Percentiles rank a stretch among this genome's conserved stretches.
Conservation (phyloP, 805 yeast genomes). For the Teunomyces cretensis region DNA sequence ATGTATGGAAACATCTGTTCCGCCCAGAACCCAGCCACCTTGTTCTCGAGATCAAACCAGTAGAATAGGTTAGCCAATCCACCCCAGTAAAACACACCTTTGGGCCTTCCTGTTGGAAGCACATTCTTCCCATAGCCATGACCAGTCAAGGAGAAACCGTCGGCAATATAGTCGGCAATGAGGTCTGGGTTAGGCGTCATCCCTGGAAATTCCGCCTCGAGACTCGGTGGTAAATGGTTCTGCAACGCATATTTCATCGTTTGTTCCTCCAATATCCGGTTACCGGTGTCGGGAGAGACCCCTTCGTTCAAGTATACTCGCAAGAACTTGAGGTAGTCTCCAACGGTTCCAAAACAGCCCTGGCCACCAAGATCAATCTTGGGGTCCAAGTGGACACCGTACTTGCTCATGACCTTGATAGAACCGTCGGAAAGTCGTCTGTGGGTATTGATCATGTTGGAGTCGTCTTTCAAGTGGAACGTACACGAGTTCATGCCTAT, state of each 20-base stretch:
- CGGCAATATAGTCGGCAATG: conserved; percentile 8
- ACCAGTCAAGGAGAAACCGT: conserved; percentile 38
- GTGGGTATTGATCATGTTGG: conserved; percentile 1
- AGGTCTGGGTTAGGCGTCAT: conserved; percentile 8
- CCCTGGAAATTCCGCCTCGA: conserved; percentile 19
- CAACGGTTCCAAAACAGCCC: conserved; percentile 38
- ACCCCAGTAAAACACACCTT: conserved; percentile 37
- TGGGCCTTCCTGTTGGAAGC: conserved; percentile 35
- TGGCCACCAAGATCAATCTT: conserved; percentile 44
- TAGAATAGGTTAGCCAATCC: conserved; percentile 40
- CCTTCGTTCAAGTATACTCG: conserved; percentile 43
- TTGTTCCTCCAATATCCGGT: conserved; percentile 18
- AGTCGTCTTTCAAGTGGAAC: conserved; percentile 5
- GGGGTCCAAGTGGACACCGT: conserved; percentile 11
- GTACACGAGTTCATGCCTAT: conserved; percentile 30
- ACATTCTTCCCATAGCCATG: conserved; percentile 26
- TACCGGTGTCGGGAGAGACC: conserved; percentile 36
- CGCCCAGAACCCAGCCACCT: conserved; percentile 40
- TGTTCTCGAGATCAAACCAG: conserved; percentile 41
- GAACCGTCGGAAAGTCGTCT: not conserved
- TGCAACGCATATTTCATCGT: conserved; percentile 32
- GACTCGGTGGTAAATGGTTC: conserved; percentile 31
- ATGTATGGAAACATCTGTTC: conserved; percentile 36
- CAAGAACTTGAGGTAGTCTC: conserved; percentile 38
- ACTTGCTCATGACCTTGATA: not conserved